Evolutionary conservation across 306 rosid genomes (phyloP), one percentile per base, ranked within the genome.

Genomic region (Malus orientalis): DNA sequence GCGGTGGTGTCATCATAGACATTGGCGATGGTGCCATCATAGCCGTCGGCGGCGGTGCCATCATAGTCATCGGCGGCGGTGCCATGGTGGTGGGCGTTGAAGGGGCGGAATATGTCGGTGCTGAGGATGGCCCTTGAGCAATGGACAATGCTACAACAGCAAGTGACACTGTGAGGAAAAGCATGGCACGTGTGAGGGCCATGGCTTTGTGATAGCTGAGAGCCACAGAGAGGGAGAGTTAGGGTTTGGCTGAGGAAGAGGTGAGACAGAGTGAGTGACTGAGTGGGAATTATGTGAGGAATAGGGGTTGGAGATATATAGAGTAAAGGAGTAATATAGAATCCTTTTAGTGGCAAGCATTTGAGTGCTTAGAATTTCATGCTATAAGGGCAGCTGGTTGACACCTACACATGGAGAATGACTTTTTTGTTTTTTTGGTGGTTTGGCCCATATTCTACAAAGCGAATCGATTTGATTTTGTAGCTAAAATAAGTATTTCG

Each of bases 151-250:
- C 60, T 4, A 84, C n/a, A 18, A 89, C 74, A 65, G 78, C 30
- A 20, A 89, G 57, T 71, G 78, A 81, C 64, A 89, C 36, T 67
- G 81, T 16, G 57, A 87, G 70, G 78, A 78, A 16, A 76, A 84
- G 85, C 80, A 78, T 77, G 87, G 83, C 86, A 80, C 81, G 85
- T 36, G 86, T 4, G 80, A 81, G 55, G 53, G 85, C 90, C 96
- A 91, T 91, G 75, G 76, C 74, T 73, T 18, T 33, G 61, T 32
- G 69, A 15, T 61, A 25, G 23, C 19, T 38, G 40, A 14, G 73
- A 5, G 61, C 57, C 44, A 62, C 27, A 19, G 36, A 36, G 49
- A 27, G 30, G 18, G 3, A 18, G 62, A 8, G 27, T n/a, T 64
- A 15, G 4, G 40, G 58, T 9, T 47, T 36, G 62, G n/a, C 8